Percentiles rank a stretch among this genome's conserved stretches.
Evolutionary conservation across 2,329 filamentous ascomycete genomes (phyloP).

Genomic region (Aspergillus thermomutatus): DNA sequence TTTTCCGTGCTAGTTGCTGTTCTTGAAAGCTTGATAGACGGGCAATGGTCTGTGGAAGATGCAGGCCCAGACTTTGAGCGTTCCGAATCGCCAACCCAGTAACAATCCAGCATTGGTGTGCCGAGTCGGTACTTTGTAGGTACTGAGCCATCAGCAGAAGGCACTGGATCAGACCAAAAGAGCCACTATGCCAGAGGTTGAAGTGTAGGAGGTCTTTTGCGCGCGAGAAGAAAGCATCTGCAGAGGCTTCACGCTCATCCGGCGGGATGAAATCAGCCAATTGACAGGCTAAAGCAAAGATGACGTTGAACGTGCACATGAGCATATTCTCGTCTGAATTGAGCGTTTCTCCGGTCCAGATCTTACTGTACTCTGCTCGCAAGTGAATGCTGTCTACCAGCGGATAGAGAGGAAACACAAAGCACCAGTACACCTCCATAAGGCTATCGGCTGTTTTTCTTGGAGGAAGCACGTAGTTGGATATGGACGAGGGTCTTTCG

Average conservation of each 20-base stretch:
- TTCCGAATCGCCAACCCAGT: constrained; percentile 47
- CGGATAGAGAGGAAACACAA: constrained; percentile 47
- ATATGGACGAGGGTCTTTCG: constrained; percentile 4
- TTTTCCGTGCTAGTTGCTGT: constrained; percentile 28
- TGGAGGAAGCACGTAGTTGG: constrained; percentile 44
- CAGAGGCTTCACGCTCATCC: constrained; percentile 40
- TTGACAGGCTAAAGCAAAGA: constrained; percentile 48
- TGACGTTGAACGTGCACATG: constrained; percentile 46
- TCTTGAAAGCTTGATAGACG: constrained; percentile 23
- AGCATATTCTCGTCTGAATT: constrained; percentile 43
- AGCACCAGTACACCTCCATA: constrained; percentile 47
- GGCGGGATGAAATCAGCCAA: constrained; percentile 40
- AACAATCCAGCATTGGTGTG: constrained; percentile 51
- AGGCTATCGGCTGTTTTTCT: constrained; percentile 46
- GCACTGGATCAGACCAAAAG: constrained; percentile 46
- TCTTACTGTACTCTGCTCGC: constrained; percentile 37
- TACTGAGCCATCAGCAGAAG: constrained; percentile 49
- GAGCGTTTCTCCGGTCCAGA: constrained; percentile 40
- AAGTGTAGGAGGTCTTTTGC: constrained; percentile 44
- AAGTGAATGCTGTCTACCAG: constrained; percentile 42
- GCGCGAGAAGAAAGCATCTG: constrained; percentile 42
- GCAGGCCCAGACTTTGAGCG: constrained; percentile 47
- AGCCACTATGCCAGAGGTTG: constrained; percentile 43
- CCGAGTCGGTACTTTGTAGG: constrained; percentile 47
- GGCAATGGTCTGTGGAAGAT: constrained; percentile 40